Evolutionary conservation across 2,329 filamentous ascomycete genomes (phyloP), one percentile per base, ranked within the genome.

Genomic region (Colletotrichum euphorbiae): DNA sequence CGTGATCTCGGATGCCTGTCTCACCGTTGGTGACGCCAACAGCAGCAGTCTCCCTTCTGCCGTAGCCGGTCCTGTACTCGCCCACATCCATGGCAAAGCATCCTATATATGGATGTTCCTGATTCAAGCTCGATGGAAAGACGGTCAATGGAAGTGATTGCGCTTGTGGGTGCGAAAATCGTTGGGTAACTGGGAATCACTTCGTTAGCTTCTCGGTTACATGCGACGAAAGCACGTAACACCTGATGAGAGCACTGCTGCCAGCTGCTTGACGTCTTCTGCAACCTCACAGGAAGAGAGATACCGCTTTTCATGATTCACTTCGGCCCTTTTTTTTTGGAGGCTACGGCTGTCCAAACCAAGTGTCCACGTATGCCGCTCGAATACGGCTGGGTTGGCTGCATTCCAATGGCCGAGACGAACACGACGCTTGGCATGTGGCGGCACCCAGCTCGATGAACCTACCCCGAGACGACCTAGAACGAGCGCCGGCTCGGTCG

Each of bases 1-100:
- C 58, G 36, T 24, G 33, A 61, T 61, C 46, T 52, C 21, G 40
- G 38, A 19, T 50, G 9, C 12, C 21, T 43, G 58, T 61, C 48
- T 43, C 36, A 33, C 56, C 11, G 33, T 15, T 11, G 19, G 56
- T 59, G 13, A 17, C 31, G 42, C 56, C 43, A 40, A 50, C 56
- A 31, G 56, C 19, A 24, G 19, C 36, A 46, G 12, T 36, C 48
- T 42, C 24, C 55, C 48, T 36, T 21, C 17, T 46, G 40, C 40
- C 38, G 19, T 11, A 52, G 11, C 17, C 45, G 24, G 19, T 12
- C 11, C 3, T 48, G 13, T 13, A 13, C 3, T 13, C 19, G 45
- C 12, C 45, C 15, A 24, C 8, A 13, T 13, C 9, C 11, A 24
- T 15, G 36, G 33, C 33, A 13, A 13, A 38, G 3, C 33, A 38